Base-by-base conservation (phyloP, 2,329 filamentous ascomycete genomes). In the Arthroderma sp. region DNA sequence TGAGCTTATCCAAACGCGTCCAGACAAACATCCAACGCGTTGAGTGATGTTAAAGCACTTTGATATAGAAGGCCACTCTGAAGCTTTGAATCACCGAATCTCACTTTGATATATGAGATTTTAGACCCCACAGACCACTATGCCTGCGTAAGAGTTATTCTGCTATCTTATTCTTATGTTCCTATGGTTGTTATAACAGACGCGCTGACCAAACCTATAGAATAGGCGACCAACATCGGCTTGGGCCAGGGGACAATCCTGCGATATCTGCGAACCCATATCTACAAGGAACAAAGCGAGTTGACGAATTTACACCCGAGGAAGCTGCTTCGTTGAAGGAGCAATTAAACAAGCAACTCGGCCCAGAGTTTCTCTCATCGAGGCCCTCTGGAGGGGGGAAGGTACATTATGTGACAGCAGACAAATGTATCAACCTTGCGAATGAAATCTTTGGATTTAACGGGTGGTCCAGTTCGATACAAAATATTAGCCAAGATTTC, bases 371-470 rank as follows among this genome's bases (percentile, higher is more conserved):
- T 70, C 88, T 98, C 59, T 97, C 91, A 1, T 82, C 88, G 43
- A 81, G 93, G 66, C 78, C 86, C 13, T 93, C 93, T 1, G 86
- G 90, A 11, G 91, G 91, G 54, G 82, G 85, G 62, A 91, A 87
- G 68, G 87, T 98, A 17, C 89, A 95, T 70, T 98, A 98, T 72
- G 79, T 98, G 55, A 84, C 90, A n/a, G 91, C 90, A 1, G 91
- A 97, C 68, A 98, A 98, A 75, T 91, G 87, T 68, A 98, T 98
- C 70, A 87, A 88, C 58, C 84, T 96, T 55, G 91, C 91, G 56
- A 96, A 96, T 66, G 88, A 96, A 70, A 85, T 96, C 0, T 95
- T 96, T 74, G 91, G 91, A 8, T 96, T 96, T 77, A 95, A 96
- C 73, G 91, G 91, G 65, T 98, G 93, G 93, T 95, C 88, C 8